phyloP scores from a whole-genome alignment of 2,329 filamentous ascomycete species.

The Tolypocladium guangdongense region DNA sequence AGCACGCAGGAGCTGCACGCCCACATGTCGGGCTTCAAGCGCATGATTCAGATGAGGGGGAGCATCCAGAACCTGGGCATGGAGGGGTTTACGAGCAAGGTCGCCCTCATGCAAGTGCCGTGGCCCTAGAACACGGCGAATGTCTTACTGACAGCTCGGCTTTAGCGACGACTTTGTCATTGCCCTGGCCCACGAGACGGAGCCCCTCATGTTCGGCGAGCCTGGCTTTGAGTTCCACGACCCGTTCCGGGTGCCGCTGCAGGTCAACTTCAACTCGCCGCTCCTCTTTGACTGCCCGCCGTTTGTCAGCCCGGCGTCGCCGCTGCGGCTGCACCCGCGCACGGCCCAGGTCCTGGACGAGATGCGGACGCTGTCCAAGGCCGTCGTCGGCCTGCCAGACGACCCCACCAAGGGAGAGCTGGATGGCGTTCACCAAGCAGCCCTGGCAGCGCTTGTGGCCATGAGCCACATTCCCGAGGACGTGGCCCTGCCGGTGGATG shows the following conservation, averaged over 20 bases:
- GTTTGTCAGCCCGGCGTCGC: slow-evolving; percentile 29
- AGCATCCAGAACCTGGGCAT: slow-evolving; percentile 34
- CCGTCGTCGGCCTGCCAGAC: slow-evolving; percentile 28
- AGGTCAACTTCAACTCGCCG: slow-evolving; percentile 35
- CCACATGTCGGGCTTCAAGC: slow-evolving; percentile 34
- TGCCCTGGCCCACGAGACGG: slow-evolving; percentile 34
- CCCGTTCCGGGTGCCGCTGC: slow-evolving; percentile 25
- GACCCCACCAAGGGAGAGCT: slow-evolving; percentile 23
- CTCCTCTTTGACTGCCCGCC: slow-evolving; percentile 29
- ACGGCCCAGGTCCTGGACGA: slow-evolving; percentile 41
- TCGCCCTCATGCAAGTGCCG: slow-evolving; percentile 34
- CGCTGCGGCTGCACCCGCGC: slow-evolving; percentile 31
- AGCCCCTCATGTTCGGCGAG: slow-evolving; percentile 29
- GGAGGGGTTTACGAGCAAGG: slow-evolving; percentile 35
- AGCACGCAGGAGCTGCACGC: slow-evolving; percentile 30
- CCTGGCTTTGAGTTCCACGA: slow-evolving; percentile 31
- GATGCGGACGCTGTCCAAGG: slow-evolving; percentile 34
- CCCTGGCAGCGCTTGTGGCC: slow-evolving; percentile 27
- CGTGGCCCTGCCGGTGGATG: slow-evolving; percentile 8
- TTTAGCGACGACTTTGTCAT: slow-evolving; percentile 35
- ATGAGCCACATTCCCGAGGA: slow-evolving; percentile 23
- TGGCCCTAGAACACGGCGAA: background rate
- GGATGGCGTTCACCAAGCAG: slow-evolving; percentile 26
- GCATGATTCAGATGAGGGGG: slow-evolving; percentile 36
- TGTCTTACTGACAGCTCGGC: background rate